These are phyloP conservation scores for Blastocystis sp. DNA, from an alignment of 352 stramenopile genomes.

Conservation along the genomic window DNA sequence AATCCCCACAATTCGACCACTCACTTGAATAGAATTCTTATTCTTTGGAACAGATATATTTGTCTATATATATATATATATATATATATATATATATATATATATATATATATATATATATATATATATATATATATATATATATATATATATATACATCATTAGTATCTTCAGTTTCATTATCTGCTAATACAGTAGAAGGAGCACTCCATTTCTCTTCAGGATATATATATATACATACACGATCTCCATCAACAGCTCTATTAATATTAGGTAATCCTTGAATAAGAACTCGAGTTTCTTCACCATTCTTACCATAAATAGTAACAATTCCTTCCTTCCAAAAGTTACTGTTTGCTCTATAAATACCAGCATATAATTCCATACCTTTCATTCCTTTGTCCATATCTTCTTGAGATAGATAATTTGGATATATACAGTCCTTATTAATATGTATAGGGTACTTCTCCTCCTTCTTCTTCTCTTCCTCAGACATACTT, in stretches of 20 bases:
- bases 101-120: conserved; percentile 29
- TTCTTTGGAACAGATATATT: background rate
- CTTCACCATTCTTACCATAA: conserved; percentile 27
- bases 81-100: conserved; percentile 12
- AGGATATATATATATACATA: conserved; percentile 73
- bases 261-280: conserved; percentile 67
- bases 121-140: conserved; percentile 37
- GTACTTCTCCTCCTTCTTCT: no score
- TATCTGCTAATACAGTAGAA: conserved; percentile 49
- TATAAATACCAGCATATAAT: conserved; percentile 65
- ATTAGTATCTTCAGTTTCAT: conserved; percentile 47
- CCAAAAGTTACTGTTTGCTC: conserved; percentile 62
- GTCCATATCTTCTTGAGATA: conserved; percentile 31
- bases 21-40: background rate
- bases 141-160: conserved; percentile 40
- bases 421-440: conserved; percentile 21
- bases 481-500: conserved; percentile 17
- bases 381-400: conserved; percentile 39
- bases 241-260: conserved; percentile 85
- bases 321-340: conserved; percentile 42
- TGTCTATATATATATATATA: conserved; percentile 4
- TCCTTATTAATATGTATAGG: conserved; percentile 15
- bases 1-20: conserved; percentile 59
- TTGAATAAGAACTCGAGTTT: conserved; percentile 38
- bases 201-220: conserved; percentile 57